Evolutionary conservation across 306 rosid species (phyloP).

Genomic region (Astragalus membranaceus): DNA sequence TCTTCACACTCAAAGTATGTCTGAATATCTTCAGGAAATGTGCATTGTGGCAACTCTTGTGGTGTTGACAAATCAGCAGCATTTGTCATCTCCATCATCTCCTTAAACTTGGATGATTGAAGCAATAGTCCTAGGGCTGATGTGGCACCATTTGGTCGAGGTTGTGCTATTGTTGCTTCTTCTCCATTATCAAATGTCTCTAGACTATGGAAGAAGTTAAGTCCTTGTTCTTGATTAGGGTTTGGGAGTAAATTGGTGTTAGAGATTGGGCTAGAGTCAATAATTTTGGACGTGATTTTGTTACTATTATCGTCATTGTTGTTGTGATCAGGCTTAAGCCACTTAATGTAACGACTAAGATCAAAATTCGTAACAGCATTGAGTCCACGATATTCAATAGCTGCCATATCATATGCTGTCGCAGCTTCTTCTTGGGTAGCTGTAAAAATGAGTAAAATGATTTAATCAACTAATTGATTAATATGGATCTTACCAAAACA

Average conservation of each 20-base stretch:
- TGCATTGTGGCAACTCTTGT: conserved; percentile 23
- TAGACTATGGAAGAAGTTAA: conserved; percentile 8
- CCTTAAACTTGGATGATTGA: conserved; percentile 71
- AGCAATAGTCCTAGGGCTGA: conserved; percentile 68
- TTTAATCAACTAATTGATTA: neutral
- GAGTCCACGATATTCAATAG: conserved; percentile 88
- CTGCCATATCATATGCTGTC: conserved; percentile 94
- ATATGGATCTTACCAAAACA: neutral
- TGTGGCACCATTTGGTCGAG: conserved; percentile 26
- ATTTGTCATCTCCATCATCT: conserved; percentile 64
- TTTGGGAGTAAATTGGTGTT: conserved; percentile 11
- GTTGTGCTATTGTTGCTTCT: neutral
- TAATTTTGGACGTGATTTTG: neutral
- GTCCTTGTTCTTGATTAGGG: conserved; percentile 24
- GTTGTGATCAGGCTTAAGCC: conserved; percentile 50
- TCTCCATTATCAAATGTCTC: neutral
- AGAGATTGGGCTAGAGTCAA: neutral
- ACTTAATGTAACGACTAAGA: conserved; percentile 75
- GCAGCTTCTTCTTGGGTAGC: conserved; percentile 99
- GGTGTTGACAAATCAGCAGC: conserved; percentile 12
- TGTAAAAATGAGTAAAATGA: conserved; percentile 12
- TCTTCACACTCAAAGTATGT: conserved; percentile 71
- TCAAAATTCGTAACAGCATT: conserved; percentile 93
- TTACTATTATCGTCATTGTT: neutral
- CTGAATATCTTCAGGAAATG: conserved; percentile 73